These are phyloP conservation scores for Colletotrichum sp. DNA, from an alignment of 2,329 filamentous ascomycete species.

Conservation along the genomic window DNA sequence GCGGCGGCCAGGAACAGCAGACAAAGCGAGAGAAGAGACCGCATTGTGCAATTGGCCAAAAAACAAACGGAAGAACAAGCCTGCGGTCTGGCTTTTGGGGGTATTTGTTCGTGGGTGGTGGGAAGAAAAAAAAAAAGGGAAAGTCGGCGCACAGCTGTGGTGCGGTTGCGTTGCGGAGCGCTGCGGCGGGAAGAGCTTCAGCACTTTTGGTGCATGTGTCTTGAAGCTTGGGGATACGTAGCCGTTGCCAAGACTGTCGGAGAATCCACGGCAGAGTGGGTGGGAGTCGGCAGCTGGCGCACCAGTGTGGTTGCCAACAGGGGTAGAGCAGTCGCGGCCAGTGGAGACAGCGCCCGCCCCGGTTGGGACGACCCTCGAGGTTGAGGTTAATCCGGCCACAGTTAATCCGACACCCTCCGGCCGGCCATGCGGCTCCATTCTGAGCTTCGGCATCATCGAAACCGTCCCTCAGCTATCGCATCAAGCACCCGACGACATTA, in stretches of 20 bases:
- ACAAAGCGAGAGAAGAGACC: constrained; percentile 74
- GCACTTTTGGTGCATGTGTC: constrained; percentile 23
- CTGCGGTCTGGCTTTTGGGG: constrained; percentile 13
- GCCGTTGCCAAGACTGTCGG: constrained; percentile 21
- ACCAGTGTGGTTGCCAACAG: neutral
- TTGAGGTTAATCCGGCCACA: neutral
- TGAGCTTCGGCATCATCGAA: constrained; percentile 15
- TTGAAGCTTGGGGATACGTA: constrained; percentile 29
- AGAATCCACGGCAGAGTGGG: constrained; percentile 4
- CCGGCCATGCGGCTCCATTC: neutral
- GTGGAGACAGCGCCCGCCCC: neutral
- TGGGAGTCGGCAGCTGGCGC: neutral
- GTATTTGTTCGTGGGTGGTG: neutral
- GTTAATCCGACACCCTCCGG: neutral
- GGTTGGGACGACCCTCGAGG: neutral
- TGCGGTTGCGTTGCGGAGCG: constrained; percentile 17
- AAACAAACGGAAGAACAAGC: neutral
- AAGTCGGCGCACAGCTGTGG: constrained; percentile 23
- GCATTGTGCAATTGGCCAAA: constrained; percentile 59
- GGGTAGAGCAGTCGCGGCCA: neutral
- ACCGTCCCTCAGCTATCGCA: neutral
- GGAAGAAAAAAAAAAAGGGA: constrained; percentile 17
- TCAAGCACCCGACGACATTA: constrained; percentile 18
- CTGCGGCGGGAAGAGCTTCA: constrained; percentile 18
- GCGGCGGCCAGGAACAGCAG: constrained; percentile 69